Percentiles rank a stretch among this genome's conserved stretches.
Conservation (phyloP, 2,329 filamentous ascomycete genomes). For the Coniella vitis region DNA sequence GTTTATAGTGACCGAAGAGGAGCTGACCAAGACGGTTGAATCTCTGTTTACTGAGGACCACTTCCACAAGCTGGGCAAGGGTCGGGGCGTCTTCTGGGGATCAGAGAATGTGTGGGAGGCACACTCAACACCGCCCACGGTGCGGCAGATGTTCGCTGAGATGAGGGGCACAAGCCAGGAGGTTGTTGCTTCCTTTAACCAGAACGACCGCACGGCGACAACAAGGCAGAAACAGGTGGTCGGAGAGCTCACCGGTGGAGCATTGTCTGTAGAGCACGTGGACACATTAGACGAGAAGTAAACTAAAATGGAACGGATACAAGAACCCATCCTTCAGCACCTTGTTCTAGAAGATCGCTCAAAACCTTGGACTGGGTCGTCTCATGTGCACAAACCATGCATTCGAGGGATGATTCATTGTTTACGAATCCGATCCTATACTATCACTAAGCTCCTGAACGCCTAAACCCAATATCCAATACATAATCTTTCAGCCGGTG, state of each 20-base stretch:
- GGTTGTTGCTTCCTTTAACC: constrained; percentile 29
- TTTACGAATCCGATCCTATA: constrained; percentile 13
- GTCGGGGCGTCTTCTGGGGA: constrained; percentile 20
- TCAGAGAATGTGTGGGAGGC: constrained; percentile 46
- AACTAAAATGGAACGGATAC: not conserved
- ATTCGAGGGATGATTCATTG: too few relatives aligned
- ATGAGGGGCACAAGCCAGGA: constrained; percentile 26
- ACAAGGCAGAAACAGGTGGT: constrained; percentile 47
- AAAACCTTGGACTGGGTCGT: too few relatives aligned
- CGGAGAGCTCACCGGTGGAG: constrained; percentile 54
- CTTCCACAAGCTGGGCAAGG: constrained; percentile 36
- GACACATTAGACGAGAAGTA: not conserved
- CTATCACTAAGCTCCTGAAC: constrained; percentile 17
- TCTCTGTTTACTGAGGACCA: constrained; percentile 63
- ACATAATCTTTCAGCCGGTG: constrained; percentile 2
- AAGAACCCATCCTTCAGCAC: not conserved
- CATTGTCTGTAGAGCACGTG: constrained; percentile 17
- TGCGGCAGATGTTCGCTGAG: constrained; percentile 38
- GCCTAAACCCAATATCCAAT: constrained; percentile 18
- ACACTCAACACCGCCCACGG: constrained; percentile 37
- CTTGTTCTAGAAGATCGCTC: not conserved
- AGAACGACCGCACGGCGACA: constrained; percentile 37
- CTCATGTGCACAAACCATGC: too few relatives aligned
- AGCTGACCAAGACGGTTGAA: constrained; percentile 69
- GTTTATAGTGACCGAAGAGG: constrained; percentile 78